Base-by-base conservation (phyloP, 768 basidiomycete species). In the Leucocoprinus sp. region DNA sequence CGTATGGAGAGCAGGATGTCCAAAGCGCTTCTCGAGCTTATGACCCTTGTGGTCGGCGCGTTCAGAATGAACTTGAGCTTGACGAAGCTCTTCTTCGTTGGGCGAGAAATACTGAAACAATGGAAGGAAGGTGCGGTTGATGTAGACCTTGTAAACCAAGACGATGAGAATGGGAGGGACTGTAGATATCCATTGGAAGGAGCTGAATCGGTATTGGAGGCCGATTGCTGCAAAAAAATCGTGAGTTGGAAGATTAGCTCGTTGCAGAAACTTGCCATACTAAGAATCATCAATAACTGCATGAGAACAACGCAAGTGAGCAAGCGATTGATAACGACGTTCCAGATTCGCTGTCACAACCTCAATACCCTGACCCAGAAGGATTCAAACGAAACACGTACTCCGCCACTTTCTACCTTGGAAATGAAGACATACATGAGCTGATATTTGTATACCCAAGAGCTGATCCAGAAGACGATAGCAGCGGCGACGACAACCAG, bases 371-470 rank as follows among this genome's bases (percentile, higher is more conserved):
- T 12, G 36, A 54, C 26, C 47, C 24, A 43, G 37, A 28, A 37
- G 22, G 14, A 12, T 39, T 33, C 1, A 29, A 41, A 40, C 11
- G 19, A 35, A 9, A 37, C 18, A 76, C 86, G 53, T 61, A 91
- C 88, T 24, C 96, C 96, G 48, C 95, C 96, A 42, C 84, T 89
- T 64, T 99, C 96, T 11, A 92, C 86, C 51, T 81, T 82, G 5
- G 92, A 81, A 38, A 90, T 68, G 59, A 76, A 93, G 47, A 95
- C 90, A 61, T 95, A 98, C 82, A 97, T 92, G 40, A 97, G 70
- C 68, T 93, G 87, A 57, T 98, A 98, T 66, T 98, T 99, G 72
- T 93, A 91, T 17, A 90, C 86, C 72, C 80, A 80, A 4, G 83
- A 85, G 50, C 78, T 78, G 56, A 84, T 67, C 88, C 92, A 97